Evolutionary conservation across 352 stramenopile genomes (phyloP), one percentile per base, ranked within the genome.

Genomic region (Phytophthora ohioensis): DNA sequence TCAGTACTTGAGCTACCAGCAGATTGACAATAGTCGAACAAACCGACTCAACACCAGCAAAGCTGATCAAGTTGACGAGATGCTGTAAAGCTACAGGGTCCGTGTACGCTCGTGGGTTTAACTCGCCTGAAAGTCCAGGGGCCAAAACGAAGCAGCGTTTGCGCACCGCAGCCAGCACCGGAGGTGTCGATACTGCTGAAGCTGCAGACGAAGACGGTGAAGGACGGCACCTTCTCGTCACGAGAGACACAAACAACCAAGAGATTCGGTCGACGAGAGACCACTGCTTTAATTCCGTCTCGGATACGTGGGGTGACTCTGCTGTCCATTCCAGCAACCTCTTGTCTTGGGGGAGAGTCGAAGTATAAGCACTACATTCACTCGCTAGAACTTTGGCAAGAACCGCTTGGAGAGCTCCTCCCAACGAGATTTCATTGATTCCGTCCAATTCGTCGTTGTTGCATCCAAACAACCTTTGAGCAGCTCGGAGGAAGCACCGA

Each of bases 331-430:
- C 69, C 11, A 73, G 9, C 32, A 77, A 38, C 9, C 30, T 54
- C 53, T 76, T 72, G 42, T 73, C 69, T 36, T 73, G 63, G 5
- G 64, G 69, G 10, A 76, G 36, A n/a, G 63, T 30, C 5, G 69
- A 69, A 5, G 17, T 39, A 12, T 30, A 48, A 30, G 51, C 32
- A 6, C 48, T 62, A 21, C 41, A 63, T 46, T 77, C 69, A 27
- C 35, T 15, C 1, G 17, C 43, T 17, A 77, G 41, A 36, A 46
- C 55, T 51, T 70, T 66, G 9, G 34, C 13, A 5, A 77, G 64
- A 21, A 35, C 46, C 4, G 12, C 15, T 36, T 70, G 69, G 43
- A 77, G 35, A 13, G 42, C 38, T 35, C 53, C 58, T n/a, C 64
- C 64, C 36, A 73, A 32, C 36, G 45, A 46, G 10, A 58, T 21